These are phyloP conservation scores for Colletotrichum camelliae DNA, from an alignment of 2,329 filamentous ascomycete genomes.

Conservation along the genomic window DNA sequence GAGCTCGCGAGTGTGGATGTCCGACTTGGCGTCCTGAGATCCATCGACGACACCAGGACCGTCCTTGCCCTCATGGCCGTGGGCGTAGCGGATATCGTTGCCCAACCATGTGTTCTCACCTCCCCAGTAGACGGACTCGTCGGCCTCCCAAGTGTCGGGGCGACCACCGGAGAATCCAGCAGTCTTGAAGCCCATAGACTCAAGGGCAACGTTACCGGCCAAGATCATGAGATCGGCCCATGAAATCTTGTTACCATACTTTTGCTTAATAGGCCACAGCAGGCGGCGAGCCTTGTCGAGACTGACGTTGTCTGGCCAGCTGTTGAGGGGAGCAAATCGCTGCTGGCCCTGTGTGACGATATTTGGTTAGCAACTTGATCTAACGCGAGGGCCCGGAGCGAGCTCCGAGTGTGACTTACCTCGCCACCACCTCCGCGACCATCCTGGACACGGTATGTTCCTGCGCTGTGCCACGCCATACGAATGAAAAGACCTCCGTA, in stretches of 20 bases:
- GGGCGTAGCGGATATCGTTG: conserved; percentile 72
- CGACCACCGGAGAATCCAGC: conserved; percentile 78
- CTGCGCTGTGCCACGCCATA: conserved; percentile 82
- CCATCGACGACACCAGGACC: conserved; percentile 35
- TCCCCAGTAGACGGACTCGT: conserved; percentile 81
- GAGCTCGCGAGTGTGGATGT: conserved; percentile 38
- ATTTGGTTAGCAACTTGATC: conserved; percentile 42
- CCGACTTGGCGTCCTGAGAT: conserved; percentile 31
- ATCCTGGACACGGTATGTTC: conserved; percentile 78
- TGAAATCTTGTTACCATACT: conserved; percentile 83
- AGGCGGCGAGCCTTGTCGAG: conserved; percentile 83
- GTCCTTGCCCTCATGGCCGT: conserved; percentile 40
- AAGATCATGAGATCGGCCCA: conserved; percentile 78
- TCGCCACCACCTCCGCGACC: conserved; percentile 77
- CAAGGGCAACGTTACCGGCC: conserved; percentile 77
- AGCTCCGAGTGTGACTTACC: conserved; percentile 21
- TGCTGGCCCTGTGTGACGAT: conserved; percentile 64
- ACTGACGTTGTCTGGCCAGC: conserved; percentile 80
- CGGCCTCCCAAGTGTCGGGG: conserved; percentile 75
- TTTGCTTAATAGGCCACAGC: conserved; percentile 77
- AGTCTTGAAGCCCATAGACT: conserved; percentile 77
- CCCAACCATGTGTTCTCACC: conserved; percentile 73
- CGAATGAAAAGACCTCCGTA: conserved; percentile 82
- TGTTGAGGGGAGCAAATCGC: conserved; percentile 81
- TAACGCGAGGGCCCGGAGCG: conserved; percentile 53